Conservation (phyloP, 352 stramenopile genomes). For the Pythium chondricola region DNA sequence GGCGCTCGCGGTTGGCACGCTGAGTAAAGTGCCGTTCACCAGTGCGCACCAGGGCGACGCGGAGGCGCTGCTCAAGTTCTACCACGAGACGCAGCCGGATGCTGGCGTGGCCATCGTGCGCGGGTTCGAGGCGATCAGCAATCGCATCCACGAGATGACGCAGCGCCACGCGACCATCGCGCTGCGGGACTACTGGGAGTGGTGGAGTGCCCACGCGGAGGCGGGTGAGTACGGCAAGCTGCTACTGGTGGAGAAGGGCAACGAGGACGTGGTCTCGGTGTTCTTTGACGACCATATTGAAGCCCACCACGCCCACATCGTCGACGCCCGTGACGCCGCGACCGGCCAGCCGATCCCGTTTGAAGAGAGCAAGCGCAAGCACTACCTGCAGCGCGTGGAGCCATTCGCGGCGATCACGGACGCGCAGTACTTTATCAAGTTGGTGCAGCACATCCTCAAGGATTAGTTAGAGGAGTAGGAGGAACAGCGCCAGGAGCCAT, state of each 20-base stretch:
- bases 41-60: slow-evolving; percentile 26
- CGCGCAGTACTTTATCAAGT: slow-evolving; percentile 59
- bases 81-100: slow-evolving; percentile 13
- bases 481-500: no score
- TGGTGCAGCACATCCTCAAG: slow-evolving; percentile 33
- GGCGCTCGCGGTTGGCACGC: slow-evolving; percentile 49
- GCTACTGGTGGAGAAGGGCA: slow-evolving; percentile 39
- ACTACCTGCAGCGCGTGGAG: slow-evolving; percentile 70
- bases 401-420: slow-evolving; percentile 78
- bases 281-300: slow-evolving; percentile 86
- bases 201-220: slow-evolving; percentile 79
- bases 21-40: slow-evolving; percentile 55
- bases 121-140: slow-evolving; percentile 45
- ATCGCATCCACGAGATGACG: slow-evolving; percentile 24
- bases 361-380: slow-evolving; percentile 29
- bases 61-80: slow-evolving; percentile 31
- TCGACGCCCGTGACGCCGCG: slow-evolving; percentile 58
- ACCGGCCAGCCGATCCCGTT: slow-evolving; percentile 53
- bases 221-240: slow-evolving; percentile 71
- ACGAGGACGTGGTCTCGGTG: slow-evolving; percentile 18
- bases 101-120: slow-evolving; percentile 39
- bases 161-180: slow-evolving; percentile 36
- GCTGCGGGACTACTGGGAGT: slow-evolving; percentile 82
- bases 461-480: no score
- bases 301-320: slow-evolving; percentile 65